Evolutionary conservation across 2,329 filamentous ascomycete genomes (phyloP), one percentile per base, ranked within the genome.

Genomic region (Colletotrichum theobromicola): DNA sequence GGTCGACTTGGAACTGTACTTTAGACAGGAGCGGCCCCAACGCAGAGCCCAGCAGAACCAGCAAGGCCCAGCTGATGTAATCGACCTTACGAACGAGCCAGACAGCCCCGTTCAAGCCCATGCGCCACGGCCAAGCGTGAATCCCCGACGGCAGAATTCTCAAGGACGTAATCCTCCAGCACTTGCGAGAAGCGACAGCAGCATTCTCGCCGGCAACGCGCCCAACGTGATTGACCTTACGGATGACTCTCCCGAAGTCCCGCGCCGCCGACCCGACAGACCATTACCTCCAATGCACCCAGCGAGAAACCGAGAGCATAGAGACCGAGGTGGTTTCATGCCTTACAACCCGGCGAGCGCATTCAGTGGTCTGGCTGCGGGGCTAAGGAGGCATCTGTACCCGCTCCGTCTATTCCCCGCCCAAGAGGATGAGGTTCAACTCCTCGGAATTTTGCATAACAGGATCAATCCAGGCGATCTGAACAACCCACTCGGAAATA

Each of bases 191-290:
- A 88, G 85, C 75, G 86, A 88, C 74, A 85, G 85, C 74, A 88
- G 84, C 67, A 81, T 86, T 42, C 79, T 87, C 15, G 82, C 79
- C 6, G 80, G 80, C 4, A 69, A 77, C 7, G 60, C 80, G 2
- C 82, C 79, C 65, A 50, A 50, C 42, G 81, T 90, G 32, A 90
- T 91, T 67, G 90, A 91, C 77, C 84, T 91, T 12, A 91, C 89
- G 4, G 82, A 82, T 30, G 88, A 90, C 72, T 84, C 83, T 8
- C 82, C 84, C 18, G 83, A 84, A 37, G 60, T 55, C 18, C 73
- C 75, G 57, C 68, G 72, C 42, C 55, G 69, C n/a, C 65, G 62
- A 46, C 72, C 63, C 15, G 28, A 62, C 10, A 58, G 69, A 13
- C 35, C 34, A 6, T 66, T 55, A 15, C 63, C 73, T 8, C 68